A percentile compares a stretch with the other conserved stretches of the same genome.
Evolutionary conservation across 208 protist species (phyloP).

Genomic region (Endotrypanum monterogeii): DNA sequence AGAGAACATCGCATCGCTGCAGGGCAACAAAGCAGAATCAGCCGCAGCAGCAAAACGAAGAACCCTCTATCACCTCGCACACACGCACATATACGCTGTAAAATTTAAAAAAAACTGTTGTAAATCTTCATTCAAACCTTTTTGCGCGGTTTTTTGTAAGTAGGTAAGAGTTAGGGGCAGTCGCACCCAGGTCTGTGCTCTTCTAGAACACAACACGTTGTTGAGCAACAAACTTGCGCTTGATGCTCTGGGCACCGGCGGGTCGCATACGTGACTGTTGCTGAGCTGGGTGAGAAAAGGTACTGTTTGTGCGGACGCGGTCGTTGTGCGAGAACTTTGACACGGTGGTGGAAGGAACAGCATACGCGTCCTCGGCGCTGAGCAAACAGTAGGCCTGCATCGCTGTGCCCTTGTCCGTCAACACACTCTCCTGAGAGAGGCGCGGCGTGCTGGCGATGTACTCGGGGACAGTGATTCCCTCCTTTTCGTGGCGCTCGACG

Average conservation of each 20-base stretch:
- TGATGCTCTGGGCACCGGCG: not conserved
- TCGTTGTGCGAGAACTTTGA: slow-evolving; percentile 9
- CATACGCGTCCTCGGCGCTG: slow-evolving; percentile 19
- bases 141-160: not conserved
- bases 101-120: not conserved
- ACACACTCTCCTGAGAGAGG: slow-evolving; percentile 44
- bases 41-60: too few relatives aligned
- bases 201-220: slow-evolving; percentile 14
- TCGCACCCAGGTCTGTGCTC: not conserved
- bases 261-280: slow-evolving; percentile 6
- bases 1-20: too few relatives aligned
- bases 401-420: slow-evolving; percentile 64
- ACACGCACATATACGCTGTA: not conserved
- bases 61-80: not conserved
- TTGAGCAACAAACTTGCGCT: not conserved
- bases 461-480: slow-evolving; percentile 64
- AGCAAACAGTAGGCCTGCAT: slow-evolving; percentile 80
- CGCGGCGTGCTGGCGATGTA: slow-evolving; percentile 61
- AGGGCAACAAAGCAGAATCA: too few relatives aligned
- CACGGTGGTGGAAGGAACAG: not conserved
- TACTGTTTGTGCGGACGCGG: not conserved
- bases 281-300: slow-evolving; percentile 3
- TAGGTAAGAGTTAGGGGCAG: too few relatives aligned
- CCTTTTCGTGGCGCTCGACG: slow-evolving; percentile 40
- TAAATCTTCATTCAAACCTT: too few relatives aligned